Base-by-base conservation (phyloP, 2,329 filamentous ascomycete genomes). In the Tolypocladium cylindrosporum region DNA sequence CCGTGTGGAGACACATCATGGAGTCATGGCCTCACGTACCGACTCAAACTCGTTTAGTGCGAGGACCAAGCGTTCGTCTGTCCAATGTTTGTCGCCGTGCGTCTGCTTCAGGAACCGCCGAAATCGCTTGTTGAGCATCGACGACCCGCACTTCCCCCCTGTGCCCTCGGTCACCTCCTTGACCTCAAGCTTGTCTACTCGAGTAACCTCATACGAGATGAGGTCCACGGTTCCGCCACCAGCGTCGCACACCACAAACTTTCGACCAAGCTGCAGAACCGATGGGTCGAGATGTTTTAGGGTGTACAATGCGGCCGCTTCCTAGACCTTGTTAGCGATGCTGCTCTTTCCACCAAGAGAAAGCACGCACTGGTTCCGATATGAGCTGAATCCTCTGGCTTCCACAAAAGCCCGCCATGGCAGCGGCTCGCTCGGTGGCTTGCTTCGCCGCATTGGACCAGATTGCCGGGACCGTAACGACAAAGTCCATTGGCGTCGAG, bases 381-480 rank as follows among this genome's bases (percentile, higher is more conserved):
- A 81, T 73, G 13, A 81, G 71, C 52, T 74, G 70, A 10, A 80
- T 77, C 7, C 72, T 69, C 27, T 76, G 71, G 19, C 69, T 71
- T 42, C 74, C 69, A 57, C 71, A 73, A 54, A 74, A 74, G 8
- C 72, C 72, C 13, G 72, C 72, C 63, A 72, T 69, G 34, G 71
- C 70, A 34, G 72, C 72, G 1, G 72, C 72, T 37, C 70, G 64
- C 58, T 74, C 71, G 11, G 79, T 84, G 41, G 75, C 75, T 48
- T 79, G 72, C 55, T 80, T 83, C 37, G 81, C 79, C 6, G 71
- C 71, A 51, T 82, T 79, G 42, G 77, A 80, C 82, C 82, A 85
- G 9, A 85, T 80, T 6, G 81, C 81, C 0, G 82, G 82, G 0
- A 84, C 80, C 0, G 82, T 83, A 24, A 84, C 69, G 51, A 84